phyloP scores from a whole-genome alignment of 805 yeast genomes.

The Lipomyces sp. region DNA sequence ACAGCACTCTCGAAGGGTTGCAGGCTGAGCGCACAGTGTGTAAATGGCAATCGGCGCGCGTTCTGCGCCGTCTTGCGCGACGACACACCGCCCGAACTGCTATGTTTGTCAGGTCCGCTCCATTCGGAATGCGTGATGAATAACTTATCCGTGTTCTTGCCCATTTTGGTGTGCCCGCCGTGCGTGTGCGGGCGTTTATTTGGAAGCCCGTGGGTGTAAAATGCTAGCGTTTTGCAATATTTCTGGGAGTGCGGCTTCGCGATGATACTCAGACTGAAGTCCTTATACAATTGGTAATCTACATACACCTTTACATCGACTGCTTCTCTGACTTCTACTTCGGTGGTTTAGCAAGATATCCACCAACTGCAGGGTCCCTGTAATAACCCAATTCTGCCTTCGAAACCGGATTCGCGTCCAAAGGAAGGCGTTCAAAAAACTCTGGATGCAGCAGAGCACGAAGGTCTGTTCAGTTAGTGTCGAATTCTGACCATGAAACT shows the following conservation, averaged over 20 bases:
- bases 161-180: no score
- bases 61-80: slow-evolving; percentile 2
- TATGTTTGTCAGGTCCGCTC: slow-evolving; percentile 33
- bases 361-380: slow-evolving; percentile 66
- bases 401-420: slow-evolving; percentile 79
- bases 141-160: slow-evolving; percentile 40
- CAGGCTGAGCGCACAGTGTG: slow-evolving; percentile 37
- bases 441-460: slow-evolving; percentile 75
- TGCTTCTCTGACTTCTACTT: background rate
- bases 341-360: slow-evolving; percentile 52
- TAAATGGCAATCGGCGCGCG: slow-evolving; percentile 33
- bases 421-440: slow-evolving; percentile 75
- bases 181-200: no score
- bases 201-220: no score
- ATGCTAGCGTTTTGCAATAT: no score
- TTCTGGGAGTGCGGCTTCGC: no score
- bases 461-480: slow-evolving; percentile 41
- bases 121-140: slow-evolving; percentile 40
- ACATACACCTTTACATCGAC: background rate
- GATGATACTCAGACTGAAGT: background rate
- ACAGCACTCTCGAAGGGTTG: slow-evolving; percentile 34
- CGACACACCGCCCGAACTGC: slow-evolving; percentile 34
- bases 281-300: background rate
- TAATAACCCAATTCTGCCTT: slow-evolving; percentile 78
- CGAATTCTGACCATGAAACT: background rate